Base-by-base conservation (phyloP, 2,329 filamentous ascomycete genomes). In the Tolypocladium sp. region DNA sequence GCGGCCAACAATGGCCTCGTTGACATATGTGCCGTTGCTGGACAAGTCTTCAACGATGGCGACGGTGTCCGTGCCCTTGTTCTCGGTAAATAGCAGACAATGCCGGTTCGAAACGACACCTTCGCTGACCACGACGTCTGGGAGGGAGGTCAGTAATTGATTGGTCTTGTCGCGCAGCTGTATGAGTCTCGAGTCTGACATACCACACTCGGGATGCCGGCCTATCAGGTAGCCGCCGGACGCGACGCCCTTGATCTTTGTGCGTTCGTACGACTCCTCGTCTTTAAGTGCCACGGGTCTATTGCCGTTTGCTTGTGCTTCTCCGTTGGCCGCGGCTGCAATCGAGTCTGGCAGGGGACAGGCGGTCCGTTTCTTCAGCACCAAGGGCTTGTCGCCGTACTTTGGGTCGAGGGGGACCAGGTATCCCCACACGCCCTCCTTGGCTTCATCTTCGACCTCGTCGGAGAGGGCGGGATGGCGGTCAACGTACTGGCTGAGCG, bases 21-120 rank as follows among this genome's bases (percentile, higher is more conserved):
- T 97, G 66, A 99, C 88, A 70, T 92, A 99, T 0, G 95, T 99
- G 56, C 94, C 94, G 70, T 99, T 99, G 70, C 87, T 94, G 8
- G 94, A 99, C 25, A 97, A 77, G 72, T 99, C 94, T 71, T 99
- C 92, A 6, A 99, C 74, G 15, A 97, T 83, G 10, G 91, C 93
- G 49, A 85, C 81, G 64, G 79, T 82, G 72, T 83, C 79, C 20
- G 76, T 73, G 12, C 77, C 80, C 64, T 83, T 83, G 62, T 83
- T 83, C 68, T 85, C 82, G 27, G 76, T 79, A 67, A 89, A 90
- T 2, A 91, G 65, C 10, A 90, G 75, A 63, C 87, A 91, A 72
- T 92, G 90, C 4, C 92, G 84, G 70, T 97, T 97, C 22, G 92
- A 97, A 51, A 97, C 87, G 5, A 90, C 90, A 1, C 86, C 87